Evolutionary conservation across 2,329 filamentous ascomycete genomes (phyloP), one percentile per base, ranked within the genome.

Genomic region (Neofusicoccum laricinum): DNA sequence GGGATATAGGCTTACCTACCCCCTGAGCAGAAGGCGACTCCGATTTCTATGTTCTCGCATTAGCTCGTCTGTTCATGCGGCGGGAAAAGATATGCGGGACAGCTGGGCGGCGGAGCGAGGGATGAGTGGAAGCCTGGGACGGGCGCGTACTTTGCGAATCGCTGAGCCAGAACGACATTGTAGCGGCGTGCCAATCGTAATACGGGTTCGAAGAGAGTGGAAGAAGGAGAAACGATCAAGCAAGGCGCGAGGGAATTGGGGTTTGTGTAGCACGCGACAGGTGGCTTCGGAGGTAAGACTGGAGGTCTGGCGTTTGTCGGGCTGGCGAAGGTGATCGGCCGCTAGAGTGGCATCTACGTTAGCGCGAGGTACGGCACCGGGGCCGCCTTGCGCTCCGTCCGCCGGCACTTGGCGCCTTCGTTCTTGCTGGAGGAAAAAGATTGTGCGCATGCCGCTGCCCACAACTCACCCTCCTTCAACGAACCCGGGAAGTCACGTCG

Each of bases 1-100:
- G 45, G 40, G 12, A 17, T 53, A 30, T 46, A 63, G 49, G 45
- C 67, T 71, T 78, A 90, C 91, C 71, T 89, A 97, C 93, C 94
- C 74, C 93, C 94, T 75, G 92, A 95, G 85, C 95, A 98, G 84
- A 99, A 99, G 76, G 93, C 92, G 68, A 97, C 93, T 71, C 95
- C 95, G 73, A 98, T 90, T 80, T 99, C 95, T 98, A 73, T 38
- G 40, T 38, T 19, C 4, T 5, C 11, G 12, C 17, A 36, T 63
- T 38, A 63, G 61, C 32, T 12, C 5, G 25, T 19, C 12, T 11
- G 30, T 55, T 30, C 41, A 36, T 36, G 25, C 10, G 11, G 25
- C 8, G 3, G 6, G 25, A 17, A 25, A 36, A 12, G 17, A 5
- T 19, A 38, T 53, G 49, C 49, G 49, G 25, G 19, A 32, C 1